Evolutionary conservation across 2,329 filamentous ascomycete species (phyloP).

Genomic region (Coniella lustricola): DNA sequence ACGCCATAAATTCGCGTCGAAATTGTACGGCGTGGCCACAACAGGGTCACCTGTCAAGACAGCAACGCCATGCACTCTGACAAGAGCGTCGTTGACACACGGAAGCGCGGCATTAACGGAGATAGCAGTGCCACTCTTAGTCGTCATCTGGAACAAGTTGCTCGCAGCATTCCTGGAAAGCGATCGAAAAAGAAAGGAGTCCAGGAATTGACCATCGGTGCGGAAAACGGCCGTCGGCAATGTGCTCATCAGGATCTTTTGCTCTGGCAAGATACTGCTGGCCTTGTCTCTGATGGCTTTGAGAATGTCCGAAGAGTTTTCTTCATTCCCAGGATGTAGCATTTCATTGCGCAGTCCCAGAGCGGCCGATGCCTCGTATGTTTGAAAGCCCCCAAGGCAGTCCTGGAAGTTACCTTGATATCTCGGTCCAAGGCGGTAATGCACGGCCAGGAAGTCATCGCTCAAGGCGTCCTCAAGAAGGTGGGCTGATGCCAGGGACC

Average conservation of each 20-base stretch:
- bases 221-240: constrained; percentile 74
- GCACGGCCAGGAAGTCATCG: constrained; percentile 86
- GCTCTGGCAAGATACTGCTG: constrained; percentile 72
- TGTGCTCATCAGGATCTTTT: constrained; percentile 74
- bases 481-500: constrained; percentile 86
- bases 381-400: constrained; percentile 90
- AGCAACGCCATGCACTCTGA: constrained; percentile 71
- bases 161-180: constrained; percentile 66
- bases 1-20: constrained; percentile 90
- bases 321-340: constrained; percentile 81
- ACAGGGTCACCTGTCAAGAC: constrained; percentile 78
- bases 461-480: constrained; percentile 82
- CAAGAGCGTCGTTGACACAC: constrained; percentile 81
- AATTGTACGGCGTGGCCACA: constrained; percentile 69
- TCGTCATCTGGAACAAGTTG: constrained; percentile 61
- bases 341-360: constrained; percentile 88
- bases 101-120: constrained; percentile 85
- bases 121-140: constrained; percentile 68
- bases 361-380: constrained; percentile 86
- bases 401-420: constrained; percentile 98
- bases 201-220: constrained; percentile 71
- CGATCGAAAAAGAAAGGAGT: constrained; percentile 67
- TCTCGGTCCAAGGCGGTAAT: constrained; percentile 79
- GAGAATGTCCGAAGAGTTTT: constrained; percentile 87
- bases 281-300: constrained; percentile 82